Percentiles rank a stretch among this genome's conserved stretches.
These are phyloP conservation scores for Backusella tuberculispora DNA, from an alignment of 192 early-diverging fungal genomes.

Conservation along the genomic window DNA sequence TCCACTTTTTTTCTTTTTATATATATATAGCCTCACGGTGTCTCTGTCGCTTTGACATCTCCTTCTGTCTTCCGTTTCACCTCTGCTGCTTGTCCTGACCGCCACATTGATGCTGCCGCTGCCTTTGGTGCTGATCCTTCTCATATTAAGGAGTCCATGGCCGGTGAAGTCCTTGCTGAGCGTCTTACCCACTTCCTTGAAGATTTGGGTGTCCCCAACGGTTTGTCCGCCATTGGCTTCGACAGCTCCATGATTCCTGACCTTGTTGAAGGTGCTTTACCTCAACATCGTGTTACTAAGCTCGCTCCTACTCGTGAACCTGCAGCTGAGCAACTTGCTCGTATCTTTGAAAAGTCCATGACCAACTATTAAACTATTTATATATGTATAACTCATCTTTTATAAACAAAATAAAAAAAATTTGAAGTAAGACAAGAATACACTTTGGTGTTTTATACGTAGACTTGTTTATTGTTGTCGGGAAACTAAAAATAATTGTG, in stretches of 20 bases:
- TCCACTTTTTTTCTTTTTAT: background rate
- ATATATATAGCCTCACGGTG: conserved; percentile 50
- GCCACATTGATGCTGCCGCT: conserved; percentile 81
- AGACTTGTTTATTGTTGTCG: too few relatives aligned
- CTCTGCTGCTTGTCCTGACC: conserved; percentile 76
- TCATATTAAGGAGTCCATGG: conserved; percentile 67
- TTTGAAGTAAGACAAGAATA: too few relatives aligned
- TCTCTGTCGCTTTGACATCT: conserved; percentile 90
- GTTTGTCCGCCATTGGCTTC: conserved; percentile 79
- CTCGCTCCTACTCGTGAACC: conserved; percentile 73
- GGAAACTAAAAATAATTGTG: too few relatives aligned
- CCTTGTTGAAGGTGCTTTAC: conserved; percentile 84
- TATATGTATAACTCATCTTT: background rate
- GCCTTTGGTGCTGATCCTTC: conserved; percentile 74
- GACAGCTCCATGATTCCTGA: conserved; percentile 65
- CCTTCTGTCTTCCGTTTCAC: conserved; percentile 91
- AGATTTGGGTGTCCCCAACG: conserved; percentile 80
- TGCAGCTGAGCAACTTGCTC: conserved; percentile 64
- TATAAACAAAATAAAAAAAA: background rate
- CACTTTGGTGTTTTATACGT: too few relatives aligned
- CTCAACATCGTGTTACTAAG: conserved; percentile 92
- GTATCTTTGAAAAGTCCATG: conserved; percentile 66
- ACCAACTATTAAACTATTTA: conserved; percentile 49
- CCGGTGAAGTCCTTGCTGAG: conserved; percentile 77
- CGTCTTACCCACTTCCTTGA: conserved; percentile 77